Evolutionary conservation across 768 basidiomycete genomes (phyloP).

Genomic region (Sporobolomyces roseus): DNA sequence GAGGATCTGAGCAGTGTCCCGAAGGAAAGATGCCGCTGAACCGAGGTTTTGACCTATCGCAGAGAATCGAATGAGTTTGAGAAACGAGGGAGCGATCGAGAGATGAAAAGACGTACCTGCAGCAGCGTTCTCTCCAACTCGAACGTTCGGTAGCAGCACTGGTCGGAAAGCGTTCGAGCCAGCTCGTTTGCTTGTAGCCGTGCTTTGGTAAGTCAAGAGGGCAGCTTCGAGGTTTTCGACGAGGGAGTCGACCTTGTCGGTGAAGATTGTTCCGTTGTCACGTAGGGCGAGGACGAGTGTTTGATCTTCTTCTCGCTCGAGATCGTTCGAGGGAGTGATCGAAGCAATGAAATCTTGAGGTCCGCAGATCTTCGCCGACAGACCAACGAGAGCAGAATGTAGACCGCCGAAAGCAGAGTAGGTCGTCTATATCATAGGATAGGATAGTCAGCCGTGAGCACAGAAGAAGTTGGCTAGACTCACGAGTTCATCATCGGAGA

Average conservation of each 20-base stretch:
- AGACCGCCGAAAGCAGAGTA: constrained; percentile 74
- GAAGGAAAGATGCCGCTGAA: constrained; percentile 61
- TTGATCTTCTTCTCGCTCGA: constrained; percentile 60
- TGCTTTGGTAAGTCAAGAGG: constrained; percentile 46
- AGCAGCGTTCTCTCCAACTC: constrained; percentile 13
- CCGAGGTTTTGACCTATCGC: constrained; percentile 47
- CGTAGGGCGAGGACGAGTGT: constrained; percentile 52
- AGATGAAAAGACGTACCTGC: neutral
- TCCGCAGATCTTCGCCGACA: constrained; percentile 69
- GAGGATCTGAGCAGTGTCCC: constrained; percentile 43
- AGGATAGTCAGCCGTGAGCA: neutral
- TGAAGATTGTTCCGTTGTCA: constrained; percentile 13
- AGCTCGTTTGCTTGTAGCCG: constrained; percentile 36
- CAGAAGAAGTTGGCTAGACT: constrained; percentile 49
- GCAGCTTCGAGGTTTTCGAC: constrained; percentile 39
- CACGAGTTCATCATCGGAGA: constrained; percentile 75
- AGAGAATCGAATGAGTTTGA: neutral
- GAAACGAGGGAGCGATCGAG: neutral
- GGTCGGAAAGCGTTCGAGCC: constrained; percentile 39
- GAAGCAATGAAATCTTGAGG: constrained; percentile 59
- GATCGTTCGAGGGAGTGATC: constrained; percentile 64
- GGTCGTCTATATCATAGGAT: constrained; percentile 22
- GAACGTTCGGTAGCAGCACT: constrained; percentile 31
- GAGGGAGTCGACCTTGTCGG: constrained; percentile 29
- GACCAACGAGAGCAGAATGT: constrained; percentile 69